Base-by-base conservation (phyloP, 352 stramenopile genomes). In the Phytophthora cactorum region DNA sequence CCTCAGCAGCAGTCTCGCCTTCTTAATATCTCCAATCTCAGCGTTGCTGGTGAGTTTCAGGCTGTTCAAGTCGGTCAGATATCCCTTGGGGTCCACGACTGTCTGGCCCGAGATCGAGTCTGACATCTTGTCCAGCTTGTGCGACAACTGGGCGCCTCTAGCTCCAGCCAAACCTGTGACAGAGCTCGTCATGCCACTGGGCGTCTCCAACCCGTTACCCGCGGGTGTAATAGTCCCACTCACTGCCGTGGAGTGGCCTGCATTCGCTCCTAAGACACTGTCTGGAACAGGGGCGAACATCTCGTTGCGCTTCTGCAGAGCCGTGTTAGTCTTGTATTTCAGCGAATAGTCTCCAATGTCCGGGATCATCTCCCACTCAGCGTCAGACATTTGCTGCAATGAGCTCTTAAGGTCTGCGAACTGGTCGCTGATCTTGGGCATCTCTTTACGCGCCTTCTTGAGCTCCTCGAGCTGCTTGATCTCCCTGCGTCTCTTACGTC, bases 21-120 rank as follows among this genome's bases (percentile, higher is more conserved):
- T 99, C 69, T 99, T 98, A 45, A 99, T 98, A 78, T 99, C 98
- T 25, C 96, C 97, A 41, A 99, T 96, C 75, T 99, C 94, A 0
- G 95, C 91, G 59, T 98, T 92, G 27, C 86, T 95, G 34, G 86
- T 93, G 44, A 99, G 89, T 66, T 98, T 98, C 43, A 98, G 62
- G 57, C 80, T 98, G 66, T 98, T 98, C 38, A 99, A 80, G 66
- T 97, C 93, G 2, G 97, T 99, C n/a, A 99, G 70, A 76, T 99
- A 99, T 8, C 98, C 97, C 71, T 98, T 97, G 0, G 97, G 96
- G 77, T 99, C 97, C 28, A 99, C 92, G 2, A 98, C 95, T 0
- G 96, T 99, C 83, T 99, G 96, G 2, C 97, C 97, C 25, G 75
- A 90, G 17, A 99, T 91, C 44, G 89, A 98, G 79, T 99, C 97